phyloP scores from a whole-genome alignment of 208 protist genomes.

The Trichomonas gallinae region DNA sequence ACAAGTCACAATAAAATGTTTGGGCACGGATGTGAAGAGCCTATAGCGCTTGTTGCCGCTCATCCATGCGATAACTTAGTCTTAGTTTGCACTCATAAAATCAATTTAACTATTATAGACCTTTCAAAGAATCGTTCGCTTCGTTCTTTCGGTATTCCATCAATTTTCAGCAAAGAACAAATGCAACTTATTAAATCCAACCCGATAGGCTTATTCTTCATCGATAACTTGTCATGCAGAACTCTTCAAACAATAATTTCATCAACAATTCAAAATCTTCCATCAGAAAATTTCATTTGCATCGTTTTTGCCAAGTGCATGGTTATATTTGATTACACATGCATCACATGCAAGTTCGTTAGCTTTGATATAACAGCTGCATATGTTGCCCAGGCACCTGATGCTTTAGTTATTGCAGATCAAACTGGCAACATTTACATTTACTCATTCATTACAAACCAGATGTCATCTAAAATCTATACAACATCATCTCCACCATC shows the following conservation, averaged over 20 bases:
- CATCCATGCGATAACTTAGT: neutral
- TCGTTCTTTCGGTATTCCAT: neutral
- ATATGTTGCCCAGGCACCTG: neutral
- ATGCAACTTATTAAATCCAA: neutral
- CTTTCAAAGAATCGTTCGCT: neutral
- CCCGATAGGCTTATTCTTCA: neutral
- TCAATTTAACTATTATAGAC: neutral
- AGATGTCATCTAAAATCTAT: neutral
- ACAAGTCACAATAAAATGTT: neutral
- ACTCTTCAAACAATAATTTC: neutral
- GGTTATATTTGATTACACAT: neutral
- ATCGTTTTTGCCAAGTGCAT: neutral
- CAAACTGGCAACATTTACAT: neutral
- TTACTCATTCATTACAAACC: neutral
- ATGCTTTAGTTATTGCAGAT: neutral
- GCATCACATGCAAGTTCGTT: neutral
- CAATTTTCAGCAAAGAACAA: neutral
- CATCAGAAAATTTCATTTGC: neutral
- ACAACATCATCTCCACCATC: neutral
- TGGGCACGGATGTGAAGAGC: neutral
- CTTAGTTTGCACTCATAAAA: neutral
- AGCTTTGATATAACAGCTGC: neutral
- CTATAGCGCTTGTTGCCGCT: neutral
- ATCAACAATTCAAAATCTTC: constrained; percentile 14
- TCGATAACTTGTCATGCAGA: neutral